phyloP scores from a whole-genome alignment of 805 yeast genomes.

The Wickerhamiella domercqiae region DNA sequence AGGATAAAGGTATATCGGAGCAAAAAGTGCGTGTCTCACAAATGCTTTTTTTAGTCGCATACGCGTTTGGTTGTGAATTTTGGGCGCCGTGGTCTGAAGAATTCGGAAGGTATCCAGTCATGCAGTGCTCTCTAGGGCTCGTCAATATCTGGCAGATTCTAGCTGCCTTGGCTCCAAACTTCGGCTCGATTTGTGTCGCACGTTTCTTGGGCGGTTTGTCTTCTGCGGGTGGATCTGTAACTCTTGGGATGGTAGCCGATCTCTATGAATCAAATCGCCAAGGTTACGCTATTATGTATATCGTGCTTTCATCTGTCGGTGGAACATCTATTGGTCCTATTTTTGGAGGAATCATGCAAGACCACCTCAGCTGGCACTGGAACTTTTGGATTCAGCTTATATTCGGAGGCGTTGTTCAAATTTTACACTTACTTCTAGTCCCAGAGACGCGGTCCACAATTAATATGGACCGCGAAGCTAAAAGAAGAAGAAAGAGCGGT shows the following conservation, averaged over 20 bases:
- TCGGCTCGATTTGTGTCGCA: constrained; percentile 40
- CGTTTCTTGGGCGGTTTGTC: constrained; percentile 49
- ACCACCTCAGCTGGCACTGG: constrained; percentile 46
- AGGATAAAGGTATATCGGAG: constrained; percentile 29
- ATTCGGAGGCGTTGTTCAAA: constrained; percentile 34
- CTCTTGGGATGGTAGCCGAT: constrained; percentile 54
- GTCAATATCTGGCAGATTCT: constrained; percentile 32
- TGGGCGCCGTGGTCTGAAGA: constrained; percentile 57
- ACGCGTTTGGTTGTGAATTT: constrained; percentile 40
- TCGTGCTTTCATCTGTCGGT: constrained; percentile 34
- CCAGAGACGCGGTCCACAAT: constrained; percentile 26
- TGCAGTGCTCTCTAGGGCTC: constrained; percentile 37
- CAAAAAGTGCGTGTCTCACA: constrained; percentile 35
- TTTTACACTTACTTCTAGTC: constrained; percentile 25
- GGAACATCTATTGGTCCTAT: constrained; percentile 36
- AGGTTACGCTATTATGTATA: constrained; percentile 36
- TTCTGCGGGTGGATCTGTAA: constrained; percentile 38
- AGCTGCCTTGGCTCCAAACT: constrained; percentile 43
- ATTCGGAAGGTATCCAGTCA: constrained; percentile 46
- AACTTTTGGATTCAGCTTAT: constrained; percentile 43
- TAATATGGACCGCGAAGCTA: constrained; percentile 27
- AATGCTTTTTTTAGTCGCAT: constrained; percentile 36
- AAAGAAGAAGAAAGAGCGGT: constrained; percentile 25
- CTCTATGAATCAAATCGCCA: constrained; percentile 29
- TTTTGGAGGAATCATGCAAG: constrained; percentile 39